A percentile compares a stretch with the other conserved stretches of the same genome.
Evolutionary conservation across 495 filamentous ascomycete genomes (phyloP).

Genomic region (Venustampulla echinocandica): DNA sequence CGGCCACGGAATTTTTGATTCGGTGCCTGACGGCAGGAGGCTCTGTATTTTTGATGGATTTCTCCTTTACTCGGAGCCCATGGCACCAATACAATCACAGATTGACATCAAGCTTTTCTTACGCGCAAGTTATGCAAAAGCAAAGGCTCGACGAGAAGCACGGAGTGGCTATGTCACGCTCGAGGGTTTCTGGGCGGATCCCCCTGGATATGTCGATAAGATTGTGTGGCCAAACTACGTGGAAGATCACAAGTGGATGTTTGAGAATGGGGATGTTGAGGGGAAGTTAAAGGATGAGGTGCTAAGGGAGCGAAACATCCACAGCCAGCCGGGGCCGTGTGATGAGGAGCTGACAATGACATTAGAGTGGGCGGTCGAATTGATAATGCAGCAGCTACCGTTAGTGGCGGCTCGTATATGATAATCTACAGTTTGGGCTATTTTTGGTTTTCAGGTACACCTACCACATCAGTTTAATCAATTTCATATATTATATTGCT

Average conservation of each 20-base stretch:
- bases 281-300: constrained; percentile 37
- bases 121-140: constrained; percentile 47
- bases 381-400: constrained; percentile 32
- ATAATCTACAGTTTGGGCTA: too few relatives aligned
- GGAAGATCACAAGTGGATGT: constrained; percentile 64
- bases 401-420: too few relatives aligned
- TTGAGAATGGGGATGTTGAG: constrained; percentile 56
- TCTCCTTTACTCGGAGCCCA: constrained; percentile 55
- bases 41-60: constrained; percentile 75
- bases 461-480: too few relatives aligned
- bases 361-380: constrained; percentile 46
- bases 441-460: too few relatives aligned
- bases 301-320: constrained; percentile 36
- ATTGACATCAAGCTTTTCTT: constrained; percentile 74
- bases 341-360: constrained; percentile 43
- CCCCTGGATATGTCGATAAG: constrained; percentile 86
- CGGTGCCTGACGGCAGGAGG: constrained; percentile 12
- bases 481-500: too few relatives aligned
- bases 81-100: constrained; percentile 37
- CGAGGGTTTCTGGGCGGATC: constrained; percentile 90
- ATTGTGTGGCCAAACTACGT: constrained; percentile 95
- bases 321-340: constrained; percentile 27
- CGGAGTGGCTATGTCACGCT: constrained; percentile 80
- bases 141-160: constrained; percentile 58
- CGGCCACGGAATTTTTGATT: constrained; percentile 21